phyloP scores from a whole-genome alignment of 2,329 filamentous ascomycete genomes.

The Aspergillus pseudotamarii region DNA sequence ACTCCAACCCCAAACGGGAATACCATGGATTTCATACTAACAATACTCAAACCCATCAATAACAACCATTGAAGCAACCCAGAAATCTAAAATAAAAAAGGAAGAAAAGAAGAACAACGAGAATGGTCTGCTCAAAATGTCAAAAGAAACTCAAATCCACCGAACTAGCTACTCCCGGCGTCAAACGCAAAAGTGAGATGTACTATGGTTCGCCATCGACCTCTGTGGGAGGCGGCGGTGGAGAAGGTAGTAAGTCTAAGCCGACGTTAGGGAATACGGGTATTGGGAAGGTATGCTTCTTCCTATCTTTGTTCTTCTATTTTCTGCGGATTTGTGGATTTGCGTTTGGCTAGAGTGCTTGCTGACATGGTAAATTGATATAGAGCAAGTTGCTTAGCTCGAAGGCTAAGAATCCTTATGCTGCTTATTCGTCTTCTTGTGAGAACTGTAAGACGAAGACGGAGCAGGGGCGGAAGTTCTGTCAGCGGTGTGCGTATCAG shows the following conservation, averaged over 20 bases:
- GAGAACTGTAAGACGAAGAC: conserved; percentile 65
- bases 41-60: neutral
- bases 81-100: neutral
- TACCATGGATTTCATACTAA: neutral
- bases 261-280: conserved; percentile 60
- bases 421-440: conserved; percentile 64
- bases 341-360: neutral
- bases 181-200: conserved; percentile 69
- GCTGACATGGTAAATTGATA: neutral
- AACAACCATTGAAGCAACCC: neutral
- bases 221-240: conserved; percentile 37
- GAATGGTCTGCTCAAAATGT: conserved; percentile 68
- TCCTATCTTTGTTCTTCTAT: neutral
- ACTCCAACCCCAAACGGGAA: neutral
- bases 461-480: conserved; percentile 63
- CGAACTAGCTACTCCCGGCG: conserved; percentile 63
- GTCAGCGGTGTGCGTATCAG: conserved; percentile 66
- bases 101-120: neutral
- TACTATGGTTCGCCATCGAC: conserved; percentile 62
- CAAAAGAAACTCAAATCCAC: conserved; percentile 63
- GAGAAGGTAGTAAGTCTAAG: conserved; percentile 33
- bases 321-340: neutral
- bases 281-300: conserved; percentile 57
- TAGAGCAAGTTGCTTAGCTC: conserved; percentile 68
- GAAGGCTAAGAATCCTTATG: conserved; percentile 67